Evolutionary conservation across 2,329 filamentous ascomycete genomes (phyloP), one percentile per base, ranked within the genome.

Genomic region (Ophiostoma sp.): DNA sequence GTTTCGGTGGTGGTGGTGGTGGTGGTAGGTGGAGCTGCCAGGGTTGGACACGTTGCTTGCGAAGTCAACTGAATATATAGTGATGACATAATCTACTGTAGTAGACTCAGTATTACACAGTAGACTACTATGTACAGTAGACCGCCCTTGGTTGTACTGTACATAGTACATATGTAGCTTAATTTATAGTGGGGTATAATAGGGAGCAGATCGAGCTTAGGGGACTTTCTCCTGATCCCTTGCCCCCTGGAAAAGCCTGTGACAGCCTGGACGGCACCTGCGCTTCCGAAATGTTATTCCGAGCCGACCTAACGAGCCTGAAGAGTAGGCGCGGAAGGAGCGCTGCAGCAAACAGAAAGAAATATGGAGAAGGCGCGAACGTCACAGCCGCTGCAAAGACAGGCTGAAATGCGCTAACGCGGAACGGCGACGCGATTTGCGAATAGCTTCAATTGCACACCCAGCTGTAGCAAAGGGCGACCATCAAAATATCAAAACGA

Each of bases 21-120:
- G 36, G 52, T 54, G 52, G 48, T 39, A 54, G 54, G 66, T 54
- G 54, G 60, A 36, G 60, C 17, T 62, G 44, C 41, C 35, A 68
- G 31, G 67, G 67, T 71, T 71, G 70, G 70, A 73, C 72, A 73
- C 72, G 72, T 73, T 70, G 70, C 64, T 39, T 35, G 62, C 67
- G 65, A 67, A 57, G 31, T 31, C 7, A 23, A 20, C 15, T 39
- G 23, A 36, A n/a, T 13, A 31, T 20, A 4, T 67, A 44, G 36
- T 23, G 62, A 39, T 65, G 62, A 65, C 62, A 65, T 65, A 65
- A 65, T 65, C 31, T 27, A 4, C 13, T 27, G 4, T 1, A 10
- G 52, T 15, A 52, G 6, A 57, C 17, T 15, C 17, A 31, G 27
- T 31, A 31, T n/a, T n/a, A n/a, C n/a, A 31, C 3, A 48, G 44